Percentiles rank a stretch among this genome's conserved stretches.
Evolutionary conservation across 345 rosid species (phyloP).

Genomic region (Sonneratia alba): DNA sequence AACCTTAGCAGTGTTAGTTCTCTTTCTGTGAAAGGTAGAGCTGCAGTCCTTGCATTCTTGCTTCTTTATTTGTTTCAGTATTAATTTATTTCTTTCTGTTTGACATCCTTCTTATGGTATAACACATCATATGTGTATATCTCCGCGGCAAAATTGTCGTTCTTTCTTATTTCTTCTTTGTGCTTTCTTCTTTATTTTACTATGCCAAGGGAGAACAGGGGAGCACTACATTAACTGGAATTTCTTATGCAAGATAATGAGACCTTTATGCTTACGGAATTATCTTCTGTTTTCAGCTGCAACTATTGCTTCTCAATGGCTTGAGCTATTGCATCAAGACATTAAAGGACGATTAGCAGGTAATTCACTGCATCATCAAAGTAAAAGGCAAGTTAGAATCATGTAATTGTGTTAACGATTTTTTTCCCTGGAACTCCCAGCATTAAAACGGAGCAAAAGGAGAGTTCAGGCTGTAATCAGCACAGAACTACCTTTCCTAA

Average conservation of each 20-base stretch:
- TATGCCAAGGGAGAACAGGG: not conserved
- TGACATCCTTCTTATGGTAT: not conserved
- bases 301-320: constrained; percentile 83
- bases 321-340: constrained; percentile 91
- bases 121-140: too few relatives aligned
- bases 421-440: constrained; percentile 30
- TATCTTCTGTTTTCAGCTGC: constrained; percentile 61
- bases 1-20: constrained; percentile 33
- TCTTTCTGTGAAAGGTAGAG: constrained; percentile 65
- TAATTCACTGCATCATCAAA: constrained; percentile 12
- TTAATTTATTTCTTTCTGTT: not conserved
- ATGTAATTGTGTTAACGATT: constrained; percentile 1
- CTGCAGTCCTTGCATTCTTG: not conserved
- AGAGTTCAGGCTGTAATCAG: constrained; percentile 63
- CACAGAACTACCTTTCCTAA: constrained; percentile 68
- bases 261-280: not conserved
- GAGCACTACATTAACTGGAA: not conserved
- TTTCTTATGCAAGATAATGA: not conserved
- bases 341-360: constrained; percentile 85
- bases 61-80: constrained; percentile 3
- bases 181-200: not conserved
- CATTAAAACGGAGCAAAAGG: constrained; percentile 82
- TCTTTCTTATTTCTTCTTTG: not conserved
- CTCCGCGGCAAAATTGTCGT: not conserved
- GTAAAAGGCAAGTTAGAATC: not conserved